Evolutionary conservation across 108 stramenopile genomes (phyloP).

Genomic region (Skeletonema costatum): DNA sequence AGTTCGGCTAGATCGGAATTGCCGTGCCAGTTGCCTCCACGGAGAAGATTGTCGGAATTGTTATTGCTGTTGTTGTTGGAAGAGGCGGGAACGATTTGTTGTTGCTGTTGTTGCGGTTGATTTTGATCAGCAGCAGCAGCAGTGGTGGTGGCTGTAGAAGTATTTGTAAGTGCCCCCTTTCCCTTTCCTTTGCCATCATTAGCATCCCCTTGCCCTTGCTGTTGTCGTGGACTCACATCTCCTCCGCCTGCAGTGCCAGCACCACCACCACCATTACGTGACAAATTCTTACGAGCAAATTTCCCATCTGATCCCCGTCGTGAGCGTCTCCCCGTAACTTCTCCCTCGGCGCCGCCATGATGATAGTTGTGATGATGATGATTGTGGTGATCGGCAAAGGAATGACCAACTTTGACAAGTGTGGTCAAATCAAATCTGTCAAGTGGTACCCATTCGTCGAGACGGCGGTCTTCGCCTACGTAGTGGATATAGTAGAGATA

Average conservation of each 20-base stretch:
- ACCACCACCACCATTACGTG: not conserved
- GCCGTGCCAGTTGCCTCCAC: conserved; percentile 79
- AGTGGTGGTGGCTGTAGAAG: not conserved
- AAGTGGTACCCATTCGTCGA: conserved; percentile 86
- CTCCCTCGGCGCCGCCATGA: no score
- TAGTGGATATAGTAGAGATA: conserved; percentile 88
- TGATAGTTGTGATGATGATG: no score
- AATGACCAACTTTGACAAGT: conserved; percentile 29
- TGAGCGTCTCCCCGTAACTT: not conserved
- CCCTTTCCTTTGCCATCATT: not conserved
- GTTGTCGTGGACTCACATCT: not conserved
- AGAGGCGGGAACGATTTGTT: not conserved
- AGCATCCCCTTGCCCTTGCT: no score
- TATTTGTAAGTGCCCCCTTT: not conserved
- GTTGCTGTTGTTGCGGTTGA: not conserved
- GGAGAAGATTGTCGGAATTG: conserved; percentile 9
- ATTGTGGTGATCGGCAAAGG: not conserved
- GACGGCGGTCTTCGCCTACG: conserved; percentile 77
- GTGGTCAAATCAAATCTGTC: conserved; percentile 68
- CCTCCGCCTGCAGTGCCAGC: no score
- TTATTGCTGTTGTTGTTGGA: conserved; percentile 10
- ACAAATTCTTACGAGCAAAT: not conserved
- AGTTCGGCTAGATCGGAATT: conserved; percentile 62
- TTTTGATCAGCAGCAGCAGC: not conserved
- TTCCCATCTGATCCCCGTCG: not conserved